Evolutionary conservation across 2,329 filamentous ascomycete genomes (phyloP), one percentile per base, ranked within the genome.

Genomic region (Fusarium pseudocircinatum): DNA sequence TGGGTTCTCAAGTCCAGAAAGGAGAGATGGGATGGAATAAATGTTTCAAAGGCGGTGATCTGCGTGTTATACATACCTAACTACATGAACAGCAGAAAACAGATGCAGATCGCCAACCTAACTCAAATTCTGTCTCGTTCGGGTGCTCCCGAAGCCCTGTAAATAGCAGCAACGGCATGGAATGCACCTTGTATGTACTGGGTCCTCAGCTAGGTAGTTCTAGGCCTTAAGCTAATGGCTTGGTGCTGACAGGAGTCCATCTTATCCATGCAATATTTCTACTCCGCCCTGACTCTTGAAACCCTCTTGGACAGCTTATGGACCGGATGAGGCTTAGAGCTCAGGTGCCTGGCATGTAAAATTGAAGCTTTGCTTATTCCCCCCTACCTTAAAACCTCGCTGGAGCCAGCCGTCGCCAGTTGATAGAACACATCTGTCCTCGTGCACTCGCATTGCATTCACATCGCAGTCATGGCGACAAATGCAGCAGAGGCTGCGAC

Each of bases 291-390:
- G 43, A 30, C 54, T 59, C 34, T 57, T 58, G 65, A 69, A 70
- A 60, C 46, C 53, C n/a, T 39, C 34, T 43, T 62, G 53, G 44
- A 24, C 36, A 36, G 54, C 20, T 42, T 34, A 39, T n/a, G 50
- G 58, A 34, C 70, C 65, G 70, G 60, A 72, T 72, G 65, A 37
- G 70, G 70, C 59, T 56, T 73, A 57, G 69, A 69, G n/a, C 50
- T 58, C 22, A 58, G 34, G 59, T 32, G 32, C 46, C 56, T 73
- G 70, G 70, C 47, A 72, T 70, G 60, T 37, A 61, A 34, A 43
- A 50, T n/a, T 28, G n/a, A 36, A 46, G 66, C 37, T 15, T 36
- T 63, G 67, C 24, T 36, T 47, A 42, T 53, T 62, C 4, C 36
- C n/a, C 34, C 49, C 28, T 43, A 42, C 39, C 28, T 44, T 61